These are phyloP conservation scores for Lactifluus volemus DNA, from an alignment of 768 basidiomycete genomes.

Conservation along the genomic window DNA sequence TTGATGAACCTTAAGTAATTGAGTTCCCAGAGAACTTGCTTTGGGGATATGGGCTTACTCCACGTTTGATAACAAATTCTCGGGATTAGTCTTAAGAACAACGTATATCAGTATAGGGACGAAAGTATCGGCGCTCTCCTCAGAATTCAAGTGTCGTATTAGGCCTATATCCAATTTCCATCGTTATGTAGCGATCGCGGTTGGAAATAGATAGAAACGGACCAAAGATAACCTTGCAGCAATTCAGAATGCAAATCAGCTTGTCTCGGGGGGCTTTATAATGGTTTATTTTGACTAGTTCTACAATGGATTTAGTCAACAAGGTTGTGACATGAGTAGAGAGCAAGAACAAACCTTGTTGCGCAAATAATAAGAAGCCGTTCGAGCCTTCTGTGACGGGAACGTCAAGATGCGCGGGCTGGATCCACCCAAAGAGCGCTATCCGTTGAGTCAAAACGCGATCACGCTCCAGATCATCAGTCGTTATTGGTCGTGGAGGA, in stretches of 20 bases:
- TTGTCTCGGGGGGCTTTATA: conserved; percentile 99
- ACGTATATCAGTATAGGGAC: conserved; percentile 92
- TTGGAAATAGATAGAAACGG: conserved; percentile 25
- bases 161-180: conserved; percentile 45
- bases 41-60: conserved; percentile 49
- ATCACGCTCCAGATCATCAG: conserved; percentile 96
- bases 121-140: conserved; percentile 91
- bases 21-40: neutral
- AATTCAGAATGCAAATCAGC: conserved; percentile 93
- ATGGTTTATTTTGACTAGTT: conserved; percentile 93
- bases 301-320: conserved; percentile 31
- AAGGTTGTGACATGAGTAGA: no score
- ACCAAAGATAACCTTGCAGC: conserved; percentile 99
- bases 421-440: conserved; percentile 83
- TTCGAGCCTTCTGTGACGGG: conserved; percentile 64
- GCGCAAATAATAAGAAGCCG: conserved; percentile 83
- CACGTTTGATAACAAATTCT: conserved; percentile 88
- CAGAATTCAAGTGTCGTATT: conserved; percentile 75
- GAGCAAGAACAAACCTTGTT: conserved; percentile 55
- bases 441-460: conserved; percentile 86
- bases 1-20: conserved; percentile 70
- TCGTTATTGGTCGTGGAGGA: conserved; percentile 71
- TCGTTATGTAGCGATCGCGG: conserved; percentile 8
- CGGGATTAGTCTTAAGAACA: conserved; percentile 89
- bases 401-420: conserved; percentile 83